A percentile compares a stretch with the other conserved stretches of the same genome.
phyloP scores from a whole-genome alignment of 306 rosid genomes.

The Adenanthera pavonina region DNA sequence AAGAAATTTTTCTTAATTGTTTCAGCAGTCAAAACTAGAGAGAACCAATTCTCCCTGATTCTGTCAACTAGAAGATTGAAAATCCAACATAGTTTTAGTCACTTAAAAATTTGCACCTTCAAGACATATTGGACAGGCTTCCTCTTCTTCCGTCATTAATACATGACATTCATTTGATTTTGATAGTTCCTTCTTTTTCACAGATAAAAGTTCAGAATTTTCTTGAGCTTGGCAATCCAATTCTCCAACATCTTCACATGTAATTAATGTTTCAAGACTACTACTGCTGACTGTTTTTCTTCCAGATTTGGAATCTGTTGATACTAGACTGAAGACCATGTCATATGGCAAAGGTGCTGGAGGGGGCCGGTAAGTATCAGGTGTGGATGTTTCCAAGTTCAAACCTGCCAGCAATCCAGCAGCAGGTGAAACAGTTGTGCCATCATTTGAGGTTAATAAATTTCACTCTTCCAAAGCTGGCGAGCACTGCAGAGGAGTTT shows the following conservation, averaged over 20 bases:
- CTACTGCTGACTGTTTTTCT: constrained; percentile 57
- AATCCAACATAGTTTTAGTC: constrained; percentile 29
- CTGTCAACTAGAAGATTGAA: constrained; percentile 27
- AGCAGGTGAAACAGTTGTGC: constrained; percentile 47
- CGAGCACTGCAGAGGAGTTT: constrained; percentile 62
- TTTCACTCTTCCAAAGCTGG: constrained; percentile 64
- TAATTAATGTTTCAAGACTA: constrained; percentile 58
- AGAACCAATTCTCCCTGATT: constrained; percentile 11
- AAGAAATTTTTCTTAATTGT: constrained; percentile 16
- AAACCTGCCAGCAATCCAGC: constrained; percentile 63
- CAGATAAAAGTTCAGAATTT: constrained; percentile 50
- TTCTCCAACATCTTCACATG: constrained; percentile 64
- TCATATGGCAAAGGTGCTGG: constrained; percentile 86
- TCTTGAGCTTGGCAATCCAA: constrained; percentile 56
- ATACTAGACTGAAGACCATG: constrained; percentile 58
- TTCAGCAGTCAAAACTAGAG: neutral
- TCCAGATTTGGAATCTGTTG: constrained; percentile 60
- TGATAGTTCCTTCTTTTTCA: constrained; percentile 50
- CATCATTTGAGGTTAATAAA: constrained; percentile 52
- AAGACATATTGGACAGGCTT: constrained; percentile 85
- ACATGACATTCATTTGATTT: constrained; percentile 48
- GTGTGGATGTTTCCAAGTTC: constrained; percentile 62
- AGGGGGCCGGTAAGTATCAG: constrained; percentile 80
- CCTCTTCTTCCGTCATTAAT: constrained; percentile 68
- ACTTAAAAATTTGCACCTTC: constrained; percentile 56